Evolutionary conservation across 139 green algal genomes (phyloP).

Genomic region (Yamagishiella unicocca): DNA sequence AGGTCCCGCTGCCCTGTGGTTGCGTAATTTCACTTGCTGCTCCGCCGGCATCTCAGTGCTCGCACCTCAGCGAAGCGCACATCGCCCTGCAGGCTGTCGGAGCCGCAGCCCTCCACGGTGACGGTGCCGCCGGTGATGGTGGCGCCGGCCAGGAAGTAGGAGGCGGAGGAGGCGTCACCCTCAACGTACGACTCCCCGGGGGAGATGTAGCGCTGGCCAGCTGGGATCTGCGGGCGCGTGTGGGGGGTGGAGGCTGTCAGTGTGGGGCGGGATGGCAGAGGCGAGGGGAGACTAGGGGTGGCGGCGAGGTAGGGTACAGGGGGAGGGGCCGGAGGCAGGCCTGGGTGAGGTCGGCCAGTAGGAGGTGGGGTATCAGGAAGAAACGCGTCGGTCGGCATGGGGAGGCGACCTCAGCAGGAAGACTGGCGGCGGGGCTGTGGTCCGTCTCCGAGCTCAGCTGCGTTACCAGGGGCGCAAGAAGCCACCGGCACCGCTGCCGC

Average conservation of each 20-base stretch:
- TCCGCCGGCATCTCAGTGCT: neutral
- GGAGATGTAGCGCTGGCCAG: conserved; percentile 84
- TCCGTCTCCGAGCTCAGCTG: no score
- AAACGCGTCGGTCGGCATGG: no score
- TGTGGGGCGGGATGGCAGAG: neutral
- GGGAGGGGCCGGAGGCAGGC: no score
- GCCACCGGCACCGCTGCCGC: no score
- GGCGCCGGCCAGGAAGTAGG: conserved; percentile 97
- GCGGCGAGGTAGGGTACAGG: no score
- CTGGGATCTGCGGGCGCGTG: conserved; percentile 50
- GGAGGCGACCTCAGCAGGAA: no score
- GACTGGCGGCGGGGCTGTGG: no score
- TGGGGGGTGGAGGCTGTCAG: neutral
- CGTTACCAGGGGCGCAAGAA: no score
- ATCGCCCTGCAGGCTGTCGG: conserved; percentile 94
- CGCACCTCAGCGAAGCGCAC: conserved; percentile 90
- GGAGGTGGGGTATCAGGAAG: no score
- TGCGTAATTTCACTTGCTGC: no score
- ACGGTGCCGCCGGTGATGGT: conserved; percentile 89
- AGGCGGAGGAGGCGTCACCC: conserved; percentile 95
- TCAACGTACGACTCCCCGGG: conserved; percentile 95
- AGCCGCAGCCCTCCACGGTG: conserved; percentile 95
- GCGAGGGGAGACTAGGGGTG: neutral
- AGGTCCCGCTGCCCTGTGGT: no score
- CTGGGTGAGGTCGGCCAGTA: no score